Evolutionary conservation across 169 alveolate genomes (phyloP).

Genomic region (Hepatocystis sp.): DNA sequence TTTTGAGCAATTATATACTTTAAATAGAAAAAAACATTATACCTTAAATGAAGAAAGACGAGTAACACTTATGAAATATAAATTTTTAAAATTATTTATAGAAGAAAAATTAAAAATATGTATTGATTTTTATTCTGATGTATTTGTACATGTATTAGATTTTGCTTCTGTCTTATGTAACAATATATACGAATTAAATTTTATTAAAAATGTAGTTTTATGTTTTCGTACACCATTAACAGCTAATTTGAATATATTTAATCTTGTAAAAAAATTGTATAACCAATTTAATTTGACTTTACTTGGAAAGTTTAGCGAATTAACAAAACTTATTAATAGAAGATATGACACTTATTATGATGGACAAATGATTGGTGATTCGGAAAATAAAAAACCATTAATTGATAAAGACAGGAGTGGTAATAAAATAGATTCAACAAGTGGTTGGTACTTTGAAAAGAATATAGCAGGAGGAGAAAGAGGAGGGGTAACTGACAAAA

Average conservation of each 20-base stretch:
- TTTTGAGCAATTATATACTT: neutral
- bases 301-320: constrained; percentile 25
- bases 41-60: constrained; percentile 70
- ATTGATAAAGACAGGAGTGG: no score
- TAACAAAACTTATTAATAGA: constrained; percentile 43
- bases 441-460: no score
- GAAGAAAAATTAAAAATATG: constrained; percentile 74
- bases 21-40: constrained; percentile 18
- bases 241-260: constrained; percentile 64
- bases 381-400: no score
- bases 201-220: constrained; percentile 49
- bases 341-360: no score
- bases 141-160: constrained; percentile 62
- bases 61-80: constrained; percentile 34
- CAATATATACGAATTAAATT: constrained; percentile 53
- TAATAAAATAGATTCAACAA: no score
- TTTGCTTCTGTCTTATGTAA: constrained; percentile 73
- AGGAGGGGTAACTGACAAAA: no score
- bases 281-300: constrained; percentile 37
- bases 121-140: constrained; percentile 65
- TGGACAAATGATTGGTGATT: no score
- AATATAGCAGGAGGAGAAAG: no score
- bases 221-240: constrained; percentile 73
- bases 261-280: constrained; percentile 38
- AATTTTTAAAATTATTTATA: constrained; percentile 48